These are phyloP conservation scores for Boletus insuetus DNA, from an alignment of 768 basidiomycete species.

Conservation along the genomic window DNA sequence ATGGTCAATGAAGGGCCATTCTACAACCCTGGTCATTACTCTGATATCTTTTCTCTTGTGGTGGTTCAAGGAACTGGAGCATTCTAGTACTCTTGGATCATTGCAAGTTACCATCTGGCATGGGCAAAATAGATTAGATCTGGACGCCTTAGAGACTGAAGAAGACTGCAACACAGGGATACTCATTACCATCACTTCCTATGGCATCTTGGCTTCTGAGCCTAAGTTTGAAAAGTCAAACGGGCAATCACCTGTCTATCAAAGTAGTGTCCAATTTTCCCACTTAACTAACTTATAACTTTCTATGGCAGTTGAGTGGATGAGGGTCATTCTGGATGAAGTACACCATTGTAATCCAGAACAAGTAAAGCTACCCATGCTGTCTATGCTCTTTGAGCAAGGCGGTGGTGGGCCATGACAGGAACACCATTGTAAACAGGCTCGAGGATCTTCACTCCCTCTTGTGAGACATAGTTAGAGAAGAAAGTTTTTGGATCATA, in stretches of 20 bases:
- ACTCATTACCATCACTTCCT: conserved; percentile 87
- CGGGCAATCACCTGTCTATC: conserved; percentile 60
- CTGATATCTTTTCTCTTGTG: conserved; percentile 90
- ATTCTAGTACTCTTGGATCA: conserved; percentile 70
- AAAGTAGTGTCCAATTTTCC: conserved; percentile 46
- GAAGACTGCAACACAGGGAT: conserved; percentile 50
- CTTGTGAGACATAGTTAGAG: too few species aligned
- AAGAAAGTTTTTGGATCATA: too few species aligned
- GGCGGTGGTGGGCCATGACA: too few species aligned
- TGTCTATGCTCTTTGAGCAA: too few species aligned
- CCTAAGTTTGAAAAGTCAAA: conserved; percentile 61
- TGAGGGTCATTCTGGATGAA: too few species aligned
- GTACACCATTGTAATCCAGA: too few species aligned
- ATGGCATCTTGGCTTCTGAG: conserved; percentile 89
- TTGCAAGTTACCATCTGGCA: conserved; percentile 79
- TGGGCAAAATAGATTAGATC: conserved; percentile 77
- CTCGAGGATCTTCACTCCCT: too few species aligned
- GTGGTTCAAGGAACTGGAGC: conserved; percentile 89
- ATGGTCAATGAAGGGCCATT: conserved; percentile 32
- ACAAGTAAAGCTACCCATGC: too few species aligned
- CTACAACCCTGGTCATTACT: conserved; percentile 86
- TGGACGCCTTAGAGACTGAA: conserved; percentile 59
- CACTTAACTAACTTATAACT: conserved; percentile 4
- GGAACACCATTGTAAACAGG: too few species aligned
- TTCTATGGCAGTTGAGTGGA: too few species aligned